A percentile compares a stretch with the other conserved stretches of the same genome.
phyloP scores from a whole-genome alignment of 2,329 filamentous ascomycete genomes.

The Septoria petroselini region DNA sequence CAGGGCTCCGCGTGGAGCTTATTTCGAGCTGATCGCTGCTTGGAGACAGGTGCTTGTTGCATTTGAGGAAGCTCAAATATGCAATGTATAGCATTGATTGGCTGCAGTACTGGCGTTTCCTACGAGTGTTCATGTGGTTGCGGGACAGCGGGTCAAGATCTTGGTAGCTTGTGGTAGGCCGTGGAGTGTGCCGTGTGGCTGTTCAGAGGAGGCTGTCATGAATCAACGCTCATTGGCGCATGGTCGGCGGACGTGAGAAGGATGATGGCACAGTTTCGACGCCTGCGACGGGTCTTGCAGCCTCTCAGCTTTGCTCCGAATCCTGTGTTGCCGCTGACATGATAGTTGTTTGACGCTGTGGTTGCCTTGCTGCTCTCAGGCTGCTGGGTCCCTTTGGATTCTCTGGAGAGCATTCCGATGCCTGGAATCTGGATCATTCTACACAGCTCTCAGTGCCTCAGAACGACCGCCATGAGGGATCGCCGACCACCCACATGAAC shows the following conservation, averaged over 20 bases:
- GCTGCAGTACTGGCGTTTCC: not conserved
- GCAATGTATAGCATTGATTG: not conserved
- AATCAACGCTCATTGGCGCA: not conserved
- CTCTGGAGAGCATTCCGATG: too few relatives aligned
- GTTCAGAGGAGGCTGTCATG: not conserved
- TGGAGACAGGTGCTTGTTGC: not conserved
- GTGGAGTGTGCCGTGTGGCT: conserved; percentile 1
- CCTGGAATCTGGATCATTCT: too few relatives aligned
- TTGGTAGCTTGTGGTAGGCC: not conserved
- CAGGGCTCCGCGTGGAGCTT: conserved; percentile 5
- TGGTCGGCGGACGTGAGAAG: not conserved
- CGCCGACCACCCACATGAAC: not conserved
- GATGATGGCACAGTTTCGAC: not conserved
- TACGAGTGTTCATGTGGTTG: not conserved
- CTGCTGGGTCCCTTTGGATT: too few relatives aligned
- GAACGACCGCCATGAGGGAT: too few relatives aligned
- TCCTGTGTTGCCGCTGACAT: not conserved
- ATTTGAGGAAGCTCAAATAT: conserved; percentile 1
- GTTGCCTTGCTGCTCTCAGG: not conserved
- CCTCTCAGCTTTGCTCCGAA: too few relatives aligned
- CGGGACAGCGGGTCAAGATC: not conserved
- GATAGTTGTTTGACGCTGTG: not conserved
- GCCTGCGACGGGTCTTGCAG: too few relatives aligned
- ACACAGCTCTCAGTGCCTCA: too few relatives aligned
- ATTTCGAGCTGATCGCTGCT: not conserved